These are phyloP conservation scores for Candida neerlandica DNA, from an alignment of 1,139 yeast genomes.

Conservation along the genomic window DNA sequence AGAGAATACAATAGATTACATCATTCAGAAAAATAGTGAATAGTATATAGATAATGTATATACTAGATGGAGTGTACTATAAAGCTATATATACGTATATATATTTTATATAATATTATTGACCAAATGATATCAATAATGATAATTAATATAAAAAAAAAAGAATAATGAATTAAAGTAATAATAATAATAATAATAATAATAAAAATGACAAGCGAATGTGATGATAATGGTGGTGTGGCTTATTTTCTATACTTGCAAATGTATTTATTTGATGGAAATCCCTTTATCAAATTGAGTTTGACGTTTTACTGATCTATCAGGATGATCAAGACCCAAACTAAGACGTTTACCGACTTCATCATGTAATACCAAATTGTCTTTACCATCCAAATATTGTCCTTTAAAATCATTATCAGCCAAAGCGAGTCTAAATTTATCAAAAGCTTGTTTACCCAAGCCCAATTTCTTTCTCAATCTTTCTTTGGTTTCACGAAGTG, in stretches of 20 bases:
- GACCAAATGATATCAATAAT: no score
- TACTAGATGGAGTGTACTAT: background rate
- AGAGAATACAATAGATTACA: slow-evolving; percentile 17
- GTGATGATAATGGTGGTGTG: background rate
- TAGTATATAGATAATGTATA: slow-evolving; percentile 2
- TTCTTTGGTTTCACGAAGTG: slow-evolving; percentile 60
- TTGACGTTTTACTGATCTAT: slow-evolving; percentile 56
- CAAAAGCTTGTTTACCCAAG: slow-evolving; percentile 76
- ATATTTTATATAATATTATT: background rate
- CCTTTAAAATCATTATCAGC: slow-evolving; percentile 47
- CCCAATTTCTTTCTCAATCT: slow-evolving; percentile 74
- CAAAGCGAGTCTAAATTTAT: slow-evolving; percentile 68
- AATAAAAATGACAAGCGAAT: slow-evolving; percentile 3
- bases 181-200: background rate
- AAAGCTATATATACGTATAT: background rate
- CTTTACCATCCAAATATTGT: slow-evolving; percentile 55
- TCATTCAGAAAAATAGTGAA: background rate
- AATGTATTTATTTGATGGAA: slow-evolving; percentile 37
- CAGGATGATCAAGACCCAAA: slow-evolving; percentile 86
- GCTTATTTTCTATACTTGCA: background rate
- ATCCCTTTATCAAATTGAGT: slow-evolving; percentile 62
- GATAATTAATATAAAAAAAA: no score
- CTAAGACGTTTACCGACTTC: slow-evolving; percentile 51
- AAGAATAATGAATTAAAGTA: slow-evolving; percentile 4
- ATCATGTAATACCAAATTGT: slow-evolving; percentile 56